Evolutionary conservation across 1,139 yeast species (phyloP).

Genomic region (Pichia sp.): DNA sequence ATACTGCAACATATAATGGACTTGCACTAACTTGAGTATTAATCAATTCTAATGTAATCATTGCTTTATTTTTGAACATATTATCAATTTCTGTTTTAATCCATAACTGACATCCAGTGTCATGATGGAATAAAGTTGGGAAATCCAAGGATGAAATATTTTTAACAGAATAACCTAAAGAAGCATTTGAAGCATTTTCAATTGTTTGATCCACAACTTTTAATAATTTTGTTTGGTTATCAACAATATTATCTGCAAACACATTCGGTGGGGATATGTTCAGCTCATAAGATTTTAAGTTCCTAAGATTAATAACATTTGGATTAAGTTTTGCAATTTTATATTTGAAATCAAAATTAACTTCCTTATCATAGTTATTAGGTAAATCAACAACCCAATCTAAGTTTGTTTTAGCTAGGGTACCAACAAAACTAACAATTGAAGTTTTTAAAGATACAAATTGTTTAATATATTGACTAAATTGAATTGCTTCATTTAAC

Average conservation of each 20-base stretch:
- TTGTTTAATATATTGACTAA: constrained; percentile 30
- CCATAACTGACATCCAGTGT: constrained; percentile 46
- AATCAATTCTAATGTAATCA: constrained; percentile 42
- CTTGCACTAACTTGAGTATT: constrained; percentile 28
- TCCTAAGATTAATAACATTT: constrained; percentile 4
- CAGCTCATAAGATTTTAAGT: constrained; percentile 11
- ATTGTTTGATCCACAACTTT: constrained; percentile 20
- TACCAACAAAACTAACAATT: constrained; percentile 32
- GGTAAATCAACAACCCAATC: constrained; percentile 10
- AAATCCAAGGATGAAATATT: constrained; percentile 20
- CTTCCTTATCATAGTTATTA: constrained; percentile 23
- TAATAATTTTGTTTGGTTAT: constrained; percentile 24
- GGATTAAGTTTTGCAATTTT: constrained; percentile 20
- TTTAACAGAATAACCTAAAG: constrained; percentile 31
- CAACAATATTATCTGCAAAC: constrained; percentile 31
- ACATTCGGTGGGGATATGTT: constrained; percentile 27
- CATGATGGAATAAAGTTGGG: constrained; percentile 31
- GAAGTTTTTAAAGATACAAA: constrained; percentile 30
- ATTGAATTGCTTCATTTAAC: constrained; percentile 33
- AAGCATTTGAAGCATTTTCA: constrained; percentile 26
- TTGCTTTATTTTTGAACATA: constrained; percentile 21
- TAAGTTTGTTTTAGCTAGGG: constrained; percentile 8
- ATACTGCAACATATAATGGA: constrained; percentile 35
- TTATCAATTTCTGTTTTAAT: constrained; percentile 31
- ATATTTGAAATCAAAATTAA: constrained; percentile 35